Base-by-base conservation (phyloP, 371 early-diverging fungal genomes). In the Nematocida minor region DNA sequence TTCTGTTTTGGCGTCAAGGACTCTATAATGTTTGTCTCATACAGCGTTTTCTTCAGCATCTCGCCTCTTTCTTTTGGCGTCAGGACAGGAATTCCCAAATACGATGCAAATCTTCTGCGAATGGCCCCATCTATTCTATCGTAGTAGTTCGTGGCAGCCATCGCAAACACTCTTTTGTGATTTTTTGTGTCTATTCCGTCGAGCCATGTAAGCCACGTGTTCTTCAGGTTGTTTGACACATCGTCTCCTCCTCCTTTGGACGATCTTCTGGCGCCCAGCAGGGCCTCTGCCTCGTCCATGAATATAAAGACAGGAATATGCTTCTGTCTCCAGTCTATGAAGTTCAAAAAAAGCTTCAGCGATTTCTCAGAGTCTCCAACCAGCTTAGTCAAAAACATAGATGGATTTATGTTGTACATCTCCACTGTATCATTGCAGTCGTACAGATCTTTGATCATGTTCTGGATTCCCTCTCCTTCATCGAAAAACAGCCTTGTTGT, bases 231-330 rank as follows among this genome's bases (percentile, higher is more conserved):
- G 2, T 51, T 47, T 0, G 22, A 16, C 27, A 80, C 62, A 14
- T 63, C 62, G 14, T n/a, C 60, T 0, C 48, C 51, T 22, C 60
- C 68, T 4, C 51, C 31, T 2, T n/a, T 20, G 7, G 25, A 18
- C 6, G 16, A 20, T 18, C 46, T 47, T 79, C 83, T 71, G 16
- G 64, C 60, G 3, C 32, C 60, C 42, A 81, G 77, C n/a, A 83
- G 69, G 4, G 74, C 40, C 55, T 83, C 83, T 14, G 69, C 70
- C 48, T 83, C 83, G 60, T 83, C 83, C 44, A 83, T 67, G 42
- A 83, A 78, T 18, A 81, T 62, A 48, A 83, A n/a, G 6, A 60
- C 74, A 2, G 64, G 81, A 22, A 60, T 44, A 20, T 51, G 63
- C 4, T 64, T 71, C 46, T 68, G 69, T 38, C 66, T 53, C 49